A percentile compares a stretch with the other conserved stretches of the same genome.
Conservation (phyloP, 306 rosid genomes). For the Crataegus laevigata region DNA sequence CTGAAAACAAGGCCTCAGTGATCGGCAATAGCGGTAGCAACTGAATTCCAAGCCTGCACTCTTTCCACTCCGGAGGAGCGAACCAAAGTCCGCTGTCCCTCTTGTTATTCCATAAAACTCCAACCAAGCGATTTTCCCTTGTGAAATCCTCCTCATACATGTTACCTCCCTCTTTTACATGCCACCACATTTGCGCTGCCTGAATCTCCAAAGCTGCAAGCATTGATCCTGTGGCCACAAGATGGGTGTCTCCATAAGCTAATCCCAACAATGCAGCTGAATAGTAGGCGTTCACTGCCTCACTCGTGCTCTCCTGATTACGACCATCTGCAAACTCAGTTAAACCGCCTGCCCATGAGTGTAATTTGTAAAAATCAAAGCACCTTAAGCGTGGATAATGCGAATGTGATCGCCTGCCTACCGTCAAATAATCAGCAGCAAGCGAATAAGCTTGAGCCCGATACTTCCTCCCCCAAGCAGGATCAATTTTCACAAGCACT, state of each 20-base stretch:
- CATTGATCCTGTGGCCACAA: constrained; percentile 52
- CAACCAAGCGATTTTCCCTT: constrained; percentile 48
- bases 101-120: constrained; percentile 78
- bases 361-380: constrained; percentile 61
- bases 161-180: constrained; percentile 40
- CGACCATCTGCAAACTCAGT: constrained; percentile 79
- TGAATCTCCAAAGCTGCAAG: constrained; percentile 57
- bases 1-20: constrained; percentile 53
- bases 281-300: constrained; percentile 73
- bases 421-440: constrained; percentile 59
- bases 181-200: constrained; percentile 86
- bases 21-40: constrained; percentile 64
- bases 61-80: constrained; percentile 75
- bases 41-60: constrained; percentile 77
- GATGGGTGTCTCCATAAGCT: constrained; percentile 60
- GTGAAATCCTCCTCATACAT: constrained; percentile 53
- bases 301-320: constrained; percentile 85
- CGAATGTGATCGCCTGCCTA: constrained; percentile 25
- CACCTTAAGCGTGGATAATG: constrained; percentile 63
- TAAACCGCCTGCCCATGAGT: constrained; percentile 92
- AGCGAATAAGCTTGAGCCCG: constrained; percentile 61
- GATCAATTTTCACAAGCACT: constrained; percentile 69
- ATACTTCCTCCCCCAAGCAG: constrained; percentile 68
- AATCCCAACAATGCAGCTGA: constrained; percentile 75
- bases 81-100: constrained; percentile 90